phyloP scores from a whole-genome alignment of 495 filamentous ascomycete genomes.

The Hypoxylon rickii region DNA sequence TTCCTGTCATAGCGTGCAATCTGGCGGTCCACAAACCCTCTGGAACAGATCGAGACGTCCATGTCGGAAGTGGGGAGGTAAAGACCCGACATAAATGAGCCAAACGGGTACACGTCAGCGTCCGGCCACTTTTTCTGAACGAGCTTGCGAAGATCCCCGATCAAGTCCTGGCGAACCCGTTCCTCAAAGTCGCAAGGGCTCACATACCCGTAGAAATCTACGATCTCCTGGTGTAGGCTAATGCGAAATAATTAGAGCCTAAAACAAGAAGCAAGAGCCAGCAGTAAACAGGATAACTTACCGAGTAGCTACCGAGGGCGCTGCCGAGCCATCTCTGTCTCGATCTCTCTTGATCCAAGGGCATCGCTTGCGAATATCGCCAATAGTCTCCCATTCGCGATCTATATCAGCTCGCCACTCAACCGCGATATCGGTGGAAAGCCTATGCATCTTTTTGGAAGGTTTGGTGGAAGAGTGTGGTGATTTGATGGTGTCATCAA shows the following conservation, averaged over 20 bases:
- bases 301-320: constrained; percentile 53
- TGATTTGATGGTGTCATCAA: constrained; percentile 67
- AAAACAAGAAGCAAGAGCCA: constrained; percentile 8
- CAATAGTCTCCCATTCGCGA: no score
- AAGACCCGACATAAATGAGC: constrained; percentile 86
- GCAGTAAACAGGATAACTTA: constrained; percentile 38
- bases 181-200: constrained; percentile 78
- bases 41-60: constrained; percentile 84
- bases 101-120: constrained; percentile 72
- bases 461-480: constrained; percentile 52
- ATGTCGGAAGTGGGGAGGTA: constrained; percentile 93
- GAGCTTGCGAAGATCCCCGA: constrained; percentile 59
- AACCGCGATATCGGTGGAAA: constrained; percentile 53
- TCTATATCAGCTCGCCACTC: constrained; percentile 59
- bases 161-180: constrained; percentile 69
- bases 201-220: constrained; percentile 86
- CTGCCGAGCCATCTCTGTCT: constrained; percentile 55
- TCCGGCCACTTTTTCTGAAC: constrained; percentile 58
- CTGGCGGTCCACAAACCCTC: constrained; percentile 53
- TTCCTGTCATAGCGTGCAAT: constrained; percentile 43
- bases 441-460: constrained; percentile 43
- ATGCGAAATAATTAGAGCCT: neutral
- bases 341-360: constrained; percentile 69
- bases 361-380: no score
- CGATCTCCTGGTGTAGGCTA: constrained; percentile 82